Percentiles rank a stretch among this genome's conserved stretches.
Evolutionary conservation across 768 basidiomycete species (phyloP).

Genomic region (Lepiota brunneoincarnata): DNA sequence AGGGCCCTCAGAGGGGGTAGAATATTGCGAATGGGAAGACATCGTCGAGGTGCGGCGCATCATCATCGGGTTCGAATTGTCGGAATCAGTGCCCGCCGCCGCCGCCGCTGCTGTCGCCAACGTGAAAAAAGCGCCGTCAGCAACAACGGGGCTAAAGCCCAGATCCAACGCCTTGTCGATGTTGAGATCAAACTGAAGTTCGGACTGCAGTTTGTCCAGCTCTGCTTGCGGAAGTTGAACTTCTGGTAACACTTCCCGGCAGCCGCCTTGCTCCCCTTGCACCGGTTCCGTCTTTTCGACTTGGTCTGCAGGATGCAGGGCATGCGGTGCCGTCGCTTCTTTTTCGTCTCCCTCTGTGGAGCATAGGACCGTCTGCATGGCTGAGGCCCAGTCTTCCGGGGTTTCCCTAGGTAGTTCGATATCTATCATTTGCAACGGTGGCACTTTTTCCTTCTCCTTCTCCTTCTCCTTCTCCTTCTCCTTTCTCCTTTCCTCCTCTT

Average conservation of each 20-base stretch:
- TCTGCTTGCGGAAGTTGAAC: neutral
- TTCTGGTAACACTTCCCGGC: neutral
- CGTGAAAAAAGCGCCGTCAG: slow-evolving; percentile 1
- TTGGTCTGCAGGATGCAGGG: slow-evolving; percentile 3
- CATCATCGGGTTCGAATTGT: slow-evolving; percentile 2
- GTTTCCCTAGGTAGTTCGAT: slow-evolving; percentile 30
- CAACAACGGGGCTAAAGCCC: slow-evolving; percentile 7
- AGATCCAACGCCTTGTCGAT: slow-evolving; percentile 10
- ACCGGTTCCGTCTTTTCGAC: neutral
- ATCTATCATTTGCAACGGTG: slow-evolving; percentile 30
- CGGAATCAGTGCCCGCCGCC: slow-evolving; percentile 2
- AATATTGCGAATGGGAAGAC: slow-evolving; percentile 1
- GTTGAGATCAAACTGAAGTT: slow-evolving; percentile 6
- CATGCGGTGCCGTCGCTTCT: slow-evolving; percentile 14
- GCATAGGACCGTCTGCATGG: slow-evolving; percentile 36
- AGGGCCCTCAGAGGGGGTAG: neutral
- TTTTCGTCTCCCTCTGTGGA: slow-evolving; percentile 19
- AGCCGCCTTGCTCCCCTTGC: neutral
- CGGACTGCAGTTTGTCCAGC: slow-evolving; percentile 4
- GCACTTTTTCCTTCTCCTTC: too few species aligned
- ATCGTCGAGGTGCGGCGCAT: slow-evolving; percentile 4
- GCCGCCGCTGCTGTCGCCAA: too few species aligned
- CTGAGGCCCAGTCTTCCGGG: slow-evolving; percentile 38
- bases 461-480: slow-evolving; percentile 6
- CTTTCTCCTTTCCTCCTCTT: neutral